These are phyloP conservation scores for Naganishia kalamii DNA, from an alignment of 768 basidiomycete species.

Conservation along the genomic window DNA sequence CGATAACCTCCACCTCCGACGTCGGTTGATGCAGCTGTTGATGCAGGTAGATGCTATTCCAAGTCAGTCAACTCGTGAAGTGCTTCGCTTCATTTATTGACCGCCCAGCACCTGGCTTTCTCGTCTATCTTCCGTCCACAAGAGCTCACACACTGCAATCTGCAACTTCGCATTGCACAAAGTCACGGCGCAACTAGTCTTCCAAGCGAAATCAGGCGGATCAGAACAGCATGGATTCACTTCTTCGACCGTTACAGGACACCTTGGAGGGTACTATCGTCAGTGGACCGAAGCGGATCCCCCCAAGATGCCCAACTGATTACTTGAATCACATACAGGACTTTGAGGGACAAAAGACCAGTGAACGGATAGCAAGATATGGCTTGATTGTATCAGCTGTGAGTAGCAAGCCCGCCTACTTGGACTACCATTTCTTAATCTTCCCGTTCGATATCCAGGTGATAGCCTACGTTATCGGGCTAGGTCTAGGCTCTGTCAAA, in stretches of 20 bases:
- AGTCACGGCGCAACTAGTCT: too few relatives aligned
- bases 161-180: too few relatives aligned
- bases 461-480: conserved; percentile 4
- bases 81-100: too few relatives aligned
- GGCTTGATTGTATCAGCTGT: conserved; percentile 8
- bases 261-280: neutral
- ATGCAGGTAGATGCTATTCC: too few relatives aligned
- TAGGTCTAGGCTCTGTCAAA: conserved; percentile 6
- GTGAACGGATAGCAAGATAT: conserved; percentile 1
- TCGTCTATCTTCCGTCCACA: too few relatives aligned
- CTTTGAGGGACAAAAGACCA: conserved; percentile 6
- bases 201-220: neutral
- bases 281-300: neutral
- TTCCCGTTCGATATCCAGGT: neutral
- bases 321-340: neutral
- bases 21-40: neutral
- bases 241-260: neutral
- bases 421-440: neutral
- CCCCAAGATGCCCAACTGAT: neutral
- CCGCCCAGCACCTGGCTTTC: too few relatives aligned
- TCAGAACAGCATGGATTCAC: neutral
- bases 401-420: neutral
- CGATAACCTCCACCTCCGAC: neutral
- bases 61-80: too few relatives aligned
- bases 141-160: too few relatives aligned